Evolutionary conservation across 257 asterid species (phyloP).

Genomic region (Gentiana dahurica): DNA sequence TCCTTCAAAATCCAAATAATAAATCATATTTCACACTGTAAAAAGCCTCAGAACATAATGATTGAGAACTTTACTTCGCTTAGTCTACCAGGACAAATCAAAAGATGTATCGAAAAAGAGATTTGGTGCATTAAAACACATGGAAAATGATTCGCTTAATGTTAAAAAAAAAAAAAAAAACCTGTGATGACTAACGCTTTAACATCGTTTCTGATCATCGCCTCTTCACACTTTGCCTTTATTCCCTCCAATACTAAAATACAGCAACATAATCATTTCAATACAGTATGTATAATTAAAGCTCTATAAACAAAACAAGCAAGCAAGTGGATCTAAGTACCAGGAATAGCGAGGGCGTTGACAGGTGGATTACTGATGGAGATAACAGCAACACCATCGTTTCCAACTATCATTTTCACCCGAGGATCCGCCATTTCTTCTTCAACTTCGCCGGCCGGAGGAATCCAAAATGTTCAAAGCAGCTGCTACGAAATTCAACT

Average conservation of each 20-base stretch:
- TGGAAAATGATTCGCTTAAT: no score
- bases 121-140: no score
- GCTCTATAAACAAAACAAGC: not conserved
- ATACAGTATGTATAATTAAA: not conserved
- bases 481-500: no score
- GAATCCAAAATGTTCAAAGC: no score
- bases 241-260: constrained; percentile 59
- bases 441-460: no score
- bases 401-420: constrained; percentile 81
- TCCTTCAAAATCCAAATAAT: no score
- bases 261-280: not conserved
- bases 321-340: constrained; percentile 18
- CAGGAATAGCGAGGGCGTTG: constrained; percentile 63
- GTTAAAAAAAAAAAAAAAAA: constrained; percentile 2
- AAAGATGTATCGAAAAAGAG: no score
- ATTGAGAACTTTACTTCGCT: no score
- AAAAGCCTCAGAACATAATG: no score
- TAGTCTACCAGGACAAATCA: no score
- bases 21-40: no score
- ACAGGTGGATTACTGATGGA: constrained; percentile 81
- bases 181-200: constrained; percentile 79
- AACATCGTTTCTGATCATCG: constrained; percentile 66
- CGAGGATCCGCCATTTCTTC: constrained; percentile 31
- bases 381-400: constrained; percentile 81
- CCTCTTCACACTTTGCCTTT: constrained; percentile 52